Evolutionary conservation across 2,329 filamentous ascomycete genomes (phyloP).

Genomic region (Fonsecaea nubica): DNA sequence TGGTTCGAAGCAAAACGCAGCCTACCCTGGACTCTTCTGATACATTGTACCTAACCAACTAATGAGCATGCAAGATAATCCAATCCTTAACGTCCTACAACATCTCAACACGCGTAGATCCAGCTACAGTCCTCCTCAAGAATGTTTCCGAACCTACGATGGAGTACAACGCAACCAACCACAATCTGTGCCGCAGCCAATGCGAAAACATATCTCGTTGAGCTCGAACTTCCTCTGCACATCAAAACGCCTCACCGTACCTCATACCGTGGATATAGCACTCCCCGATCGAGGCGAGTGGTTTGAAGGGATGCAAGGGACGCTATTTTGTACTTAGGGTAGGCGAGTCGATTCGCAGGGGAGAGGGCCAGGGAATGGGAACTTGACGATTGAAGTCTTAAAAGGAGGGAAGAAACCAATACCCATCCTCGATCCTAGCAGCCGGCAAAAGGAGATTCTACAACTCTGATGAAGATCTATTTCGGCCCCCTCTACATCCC

Average conservation of each 20-base stretch:
- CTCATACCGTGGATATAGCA: slow-evolving; percentile 36
- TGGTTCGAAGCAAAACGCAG: neutral
- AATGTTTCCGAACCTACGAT: neutral
- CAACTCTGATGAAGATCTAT: too few relatives aligned
- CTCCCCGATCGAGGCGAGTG: slow-evolving; percentile 29
- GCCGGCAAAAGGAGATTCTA: too few relatives aligned
- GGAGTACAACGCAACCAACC: neutral
- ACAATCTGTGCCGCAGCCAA: slow-evolving; percentile 5
- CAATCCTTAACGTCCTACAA: neutral
- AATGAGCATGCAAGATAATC: neutral
- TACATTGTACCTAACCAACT: neutral
- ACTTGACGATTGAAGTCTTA: neutral
- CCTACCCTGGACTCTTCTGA: neutral
- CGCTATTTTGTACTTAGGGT: neutral
- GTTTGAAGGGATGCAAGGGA: neutral
- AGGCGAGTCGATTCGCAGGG: neutral
- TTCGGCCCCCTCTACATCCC: too few relatives aligned
- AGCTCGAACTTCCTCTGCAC: slow-evolving; percentile 10
- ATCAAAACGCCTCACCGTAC: slow-evolving; percentile 31
- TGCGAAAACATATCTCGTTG: neutral
- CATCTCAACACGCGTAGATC: neutral
- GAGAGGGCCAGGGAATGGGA: neutral
- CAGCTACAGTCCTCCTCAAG: neutral
- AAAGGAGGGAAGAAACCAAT: too few relatives aligned
- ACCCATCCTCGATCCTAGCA: too few relatives aligned